Evolutionary conservation across 2,329 filamentous ascomycete species (phyloP), one percentile per base, ranked within the genome.

Genomic region (Thermochaetoides dissita): DNA sequence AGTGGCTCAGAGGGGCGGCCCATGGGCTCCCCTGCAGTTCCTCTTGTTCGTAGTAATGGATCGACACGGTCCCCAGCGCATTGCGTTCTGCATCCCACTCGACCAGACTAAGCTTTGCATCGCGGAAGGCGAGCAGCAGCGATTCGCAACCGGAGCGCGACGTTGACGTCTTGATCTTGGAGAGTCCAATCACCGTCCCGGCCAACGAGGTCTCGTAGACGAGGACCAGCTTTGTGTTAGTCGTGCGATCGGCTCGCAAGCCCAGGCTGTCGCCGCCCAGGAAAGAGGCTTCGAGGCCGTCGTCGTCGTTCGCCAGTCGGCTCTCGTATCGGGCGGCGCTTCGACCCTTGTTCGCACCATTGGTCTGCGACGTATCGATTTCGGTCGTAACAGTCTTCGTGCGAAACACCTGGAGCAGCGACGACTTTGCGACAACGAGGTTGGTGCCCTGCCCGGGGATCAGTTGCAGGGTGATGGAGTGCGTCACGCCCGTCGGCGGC

Each of bases 1-100:
- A 86, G 48, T 83, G 76, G 57, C 76, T 77, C 55, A 93, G 65
- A 42, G 81, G 74, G 40, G 81, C 73, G 39, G 82, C 79, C 81
- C 87, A 95, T 0, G 89, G 88, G 48, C 77, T 82, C 41, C 81
- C 79, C 51, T 82, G 77, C 47, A 89, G 68, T 57, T 94, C 88
- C 57, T 95, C 88, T 59, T 91, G 84, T 61, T 98, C 91, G 64
- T 96, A 98, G 69, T 88, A 96, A 66, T 98, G 91, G 55, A 98
- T 89, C 40, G 89, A 96, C 49, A 91, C 76, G 41, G 89, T 96
- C 53, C 81, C 79, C 53, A 96, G 79, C 40, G 76, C 75, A 61
- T 84, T 72, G 51, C 76, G 78, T 58, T 82, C 77, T 7, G 85
- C 79, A 58, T 96, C 85, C 91, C 91, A 98, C 65, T 95, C 85